Conservation (phyloP, 2,329 filamentous ascomycete species). For the Hypoxylon sp. region DNA sequence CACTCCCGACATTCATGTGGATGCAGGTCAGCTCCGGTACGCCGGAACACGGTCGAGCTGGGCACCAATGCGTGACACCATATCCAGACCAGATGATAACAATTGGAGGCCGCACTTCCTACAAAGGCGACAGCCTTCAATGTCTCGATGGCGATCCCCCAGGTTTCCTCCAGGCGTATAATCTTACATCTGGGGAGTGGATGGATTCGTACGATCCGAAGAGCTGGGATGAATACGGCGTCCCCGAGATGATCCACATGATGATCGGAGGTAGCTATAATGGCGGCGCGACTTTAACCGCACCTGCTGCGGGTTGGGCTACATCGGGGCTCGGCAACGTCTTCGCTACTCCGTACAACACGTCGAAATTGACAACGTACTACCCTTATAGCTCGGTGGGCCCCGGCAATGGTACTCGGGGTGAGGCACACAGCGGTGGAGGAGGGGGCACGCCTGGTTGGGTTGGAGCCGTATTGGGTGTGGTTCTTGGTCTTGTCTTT, state of each 20-base stretch:
- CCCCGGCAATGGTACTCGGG: conserved; percentile 51
- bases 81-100: conserved; percentile 87
- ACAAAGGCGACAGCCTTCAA: conserved; percentile 44
- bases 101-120: conserved; percentile 75
- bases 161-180: conserved; percentile 75
- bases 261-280: conserved; percentile 77
- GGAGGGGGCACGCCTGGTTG: conserved; percentile 66
- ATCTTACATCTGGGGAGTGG: conserved; percentile 79
- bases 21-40: conserved; percentile 66
- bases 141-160: conserved; percentile 65
- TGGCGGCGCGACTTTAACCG: conserved; percentile 79
- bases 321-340: conserved; percentile 64
- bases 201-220: conserved; percentile 77
- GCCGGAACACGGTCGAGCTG: conserved; percentile 72
- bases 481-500: conserved; percentile 71
- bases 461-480: conserved; percentile 74
- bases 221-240: conserved; percentile 75
- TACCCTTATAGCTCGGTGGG: conserved; percentile 70
- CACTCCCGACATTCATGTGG: conserved; percentile 86
- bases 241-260: conserved; percentile 74
- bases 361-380: conserved; percentile 69
- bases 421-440: conserved; percentile 45
- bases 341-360: conserved; percentile 70
- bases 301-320: conserved; percentile 73
- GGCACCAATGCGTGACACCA: conserved; percentile 80